phyloP scores from a whole-genome alignment of 257 asterid species.

The Primulina tabacum region DNA sequence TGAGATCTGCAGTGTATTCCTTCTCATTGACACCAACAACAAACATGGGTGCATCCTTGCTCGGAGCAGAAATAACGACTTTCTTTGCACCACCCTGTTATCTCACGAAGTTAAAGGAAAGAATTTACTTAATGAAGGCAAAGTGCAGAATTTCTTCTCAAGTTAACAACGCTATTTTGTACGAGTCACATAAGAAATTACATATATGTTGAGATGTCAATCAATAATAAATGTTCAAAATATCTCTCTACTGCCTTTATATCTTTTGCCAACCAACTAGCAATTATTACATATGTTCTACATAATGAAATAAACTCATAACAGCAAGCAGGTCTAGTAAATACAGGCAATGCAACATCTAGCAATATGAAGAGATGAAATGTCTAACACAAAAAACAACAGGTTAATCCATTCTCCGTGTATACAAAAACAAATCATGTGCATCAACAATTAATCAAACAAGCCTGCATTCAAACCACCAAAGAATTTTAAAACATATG shows the following conservation, averaged over 20 bases:
- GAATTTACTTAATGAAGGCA: neutral
- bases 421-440: neutral
- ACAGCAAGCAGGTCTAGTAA: too few species aligned
- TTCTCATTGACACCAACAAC: conserved; percentile 84
- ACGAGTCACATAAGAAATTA: neutral
- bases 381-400: too few species aligned
- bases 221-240: neutral
- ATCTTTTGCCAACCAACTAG: neutral
- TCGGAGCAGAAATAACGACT: conserved; percentile 77
- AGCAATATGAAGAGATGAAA: too few species aligned
- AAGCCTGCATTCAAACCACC: neutral
- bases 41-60: conserved; percentile 86
- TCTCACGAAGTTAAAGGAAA: conserved; percentile 3
- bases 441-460: neutral
- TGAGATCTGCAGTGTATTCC: conserved; percentile 60
- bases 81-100: conserved; percentile 81
- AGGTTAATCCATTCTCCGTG: neutral
- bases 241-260: neutral
- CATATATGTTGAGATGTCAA: too few species aligned
- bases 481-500: neutral
- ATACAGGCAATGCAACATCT: neutral
- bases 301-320: too few species aligned
- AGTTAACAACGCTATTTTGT: neutral
- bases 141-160: neutral
- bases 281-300: too few species aligned